A percentile compares a stretch with the other conserved stretches of the same genome.
Conservation (phyloP, 1,284 basidiomycete genomes). For the Austroboletus niveus region DNA sequence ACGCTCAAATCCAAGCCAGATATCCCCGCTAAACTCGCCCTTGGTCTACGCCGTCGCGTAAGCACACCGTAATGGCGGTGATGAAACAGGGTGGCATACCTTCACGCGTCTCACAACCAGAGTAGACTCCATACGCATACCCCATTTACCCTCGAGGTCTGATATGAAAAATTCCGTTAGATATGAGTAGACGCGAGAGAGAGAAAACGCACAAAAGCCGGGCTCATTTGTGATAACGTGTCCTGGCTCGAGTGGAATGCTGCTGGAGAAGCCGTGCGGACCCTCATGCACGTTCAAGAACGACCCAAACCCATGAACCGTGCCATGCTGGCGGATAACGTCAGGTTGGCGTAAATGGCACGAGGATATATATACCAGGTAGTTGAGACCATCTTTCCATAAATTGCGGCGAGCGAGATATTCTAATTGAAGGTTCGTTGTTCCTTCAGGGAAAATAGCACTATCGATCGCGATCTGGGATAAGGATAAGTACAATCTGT, state of each 20-base stretch:
- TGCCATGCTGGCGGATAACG: slow-evolving; percentile 61
- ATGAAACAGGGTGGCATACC: slow-evolving; percentile 42
- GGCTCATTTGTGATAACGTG: slow-evolving; percentile 89
- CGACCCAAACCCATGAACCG: slow-evolving; percentile 81
- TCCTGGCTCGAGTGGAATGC: slow-evolving; percentile 70
- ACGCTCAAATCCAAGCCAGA: slow-evolving; percentile 86
- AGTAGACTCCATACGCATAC: slow-evolving; percentile 88
- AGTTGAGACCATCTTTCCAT: slow-evolving; percentile 89
- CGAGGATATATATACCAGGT: slow-evolving; percentile 49
- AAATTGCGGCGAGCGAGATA: slow-evolving; percentile 82
- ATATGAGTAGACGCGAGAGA: slow-evolving; percentile 15
- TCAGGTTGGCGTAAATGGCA: slow-evolving; percentile 9
- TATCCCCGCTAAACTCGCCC: slow-evolving; percentile 67
- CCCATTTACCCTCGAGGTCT: slow-evolving; percentile 85
- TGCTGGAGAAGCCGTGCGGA: slow-evolving; percentile 67
- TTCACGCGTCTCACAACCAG: slow-evolving; percentile 67
- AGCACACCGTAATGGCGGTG: slow-evolving; percentile 1
- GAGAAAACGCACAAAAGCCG: slow-evolving; percentile 65
- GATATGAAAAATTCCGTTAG: slow-evolving; percentile 10
- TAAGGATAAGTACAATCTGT: slow-evolving; percentile 15
- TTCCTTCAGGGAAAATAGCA: slow-evolving; percentile 86
- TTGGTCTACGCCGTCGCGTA: slow-evolving; percentile 48
- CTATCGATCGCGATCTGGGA: slow-evolving; percentile 86
- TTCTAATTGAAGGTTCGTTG: slow-evolving; percentile 78
- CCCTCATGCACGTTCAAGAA: slow-evolving; percentile 82